Conservation (phyloP, 2,329 filamentous ascomycete genomes). For the Dactylonectria macrodidyma region DNA sequence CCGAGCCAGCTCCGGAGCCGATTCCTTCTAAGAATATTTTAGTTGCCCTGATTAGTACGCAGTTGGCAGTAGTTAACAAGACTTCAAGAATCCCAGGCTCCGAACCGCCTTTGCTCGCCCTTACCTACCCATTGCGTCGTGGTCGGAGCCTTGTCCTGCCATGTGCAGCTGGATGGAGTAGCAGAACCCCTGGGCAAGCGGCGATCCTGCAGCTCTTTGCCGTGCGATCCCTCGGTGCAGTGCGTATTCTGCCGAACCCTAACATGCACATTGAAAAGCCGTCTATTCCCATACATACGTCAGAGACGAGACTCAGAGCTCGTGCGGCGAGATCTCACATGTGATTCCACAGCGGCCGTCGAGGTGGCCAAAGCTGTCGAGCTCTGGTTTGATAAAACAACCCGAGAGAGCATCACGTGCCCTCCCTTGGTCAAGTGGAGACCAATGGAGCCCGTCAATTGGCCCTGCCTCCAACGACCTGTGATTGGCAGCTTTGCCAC, state of each 20-base stretch:
- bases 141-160: background rate
- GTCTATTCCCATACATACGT: background rate
- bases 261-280: background rate
- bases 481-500: slow-evolving; percentile 45
- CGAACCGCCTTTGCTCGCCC: background rate
- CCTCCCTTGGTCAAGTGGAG: slow-evolving; percentile 11
- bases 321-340: background rate
- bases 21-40: background rate
- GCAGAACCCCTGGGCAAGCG: background rate
- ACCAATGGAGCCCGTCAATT: slow-evolving; percentile 29
- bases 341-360: background rate
- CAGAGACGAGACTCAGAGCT: background rate
- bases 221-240: background rate
- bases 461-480: slow-evolving; percentile 10
- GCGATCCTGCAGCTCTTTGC: background rate
- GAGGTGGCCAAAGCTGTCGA: slow-evolving; percentile 4
- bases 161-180: background rate
- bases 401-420: slow-evolving; percentile 31
- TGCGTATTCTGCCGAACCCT: background rate
- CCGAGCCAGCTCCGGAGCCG: slow-evolving; percentile 40
- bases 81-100: background rate
- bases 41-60: no score
- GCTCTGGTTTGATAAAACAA: background rate
- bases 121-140: background rate
- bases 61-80: background rate